Percentiles rank a stretch among this genome's conserved stretches.
These are phyloP conservation scores for Fusarium anguioides DNA, from an alignment of 2,329 filamentous ascomycete species.

Conservation along the genomic window DNA sequence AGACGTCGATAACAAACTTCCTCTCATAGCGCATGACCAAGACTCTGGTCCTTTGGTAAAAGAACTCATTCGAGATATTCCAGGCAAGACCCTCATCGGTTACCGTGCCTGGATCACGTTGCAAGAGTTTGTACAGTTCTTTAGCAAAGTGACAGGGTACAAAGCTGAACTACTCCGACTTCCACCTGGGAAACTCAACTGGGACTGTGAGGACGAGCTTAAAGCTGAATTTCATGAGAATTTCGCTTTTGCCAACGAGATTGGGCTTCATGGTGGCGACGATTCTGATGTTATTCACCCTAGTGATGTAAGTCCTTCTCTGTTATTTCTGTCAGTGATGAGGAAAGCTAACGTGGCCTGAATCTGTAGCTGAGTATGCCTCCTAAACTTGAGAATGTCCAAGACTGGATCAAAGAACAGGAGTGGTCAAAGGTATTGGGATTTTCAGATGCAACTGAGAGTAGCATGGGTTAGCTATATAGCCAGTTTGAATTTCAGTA, in stretches of 20 bases:
- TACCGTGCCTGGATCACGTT: constrained; percentile 7
- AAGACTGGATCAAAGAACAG: constrained; percentile 1
- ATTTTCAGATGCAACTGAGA: neutral
- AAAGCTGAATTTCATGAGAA: neutral
- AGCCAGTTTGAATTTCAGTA: no score
- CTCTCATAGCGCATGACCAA: constrained; percentile 4
- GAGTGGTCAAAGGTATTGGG: neutral
- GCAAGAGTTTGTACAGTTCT: neutral
- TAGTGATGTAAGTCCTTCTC: neutral
- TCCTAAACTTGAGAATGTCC: neutral
- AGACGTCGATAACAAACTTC: neutral
- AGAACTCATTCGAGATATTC: neutral
- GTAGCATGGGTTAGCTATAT: no score
- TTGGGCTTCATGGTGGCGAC: constrained; percentile 3
- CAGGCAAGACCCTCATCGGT: neutral
- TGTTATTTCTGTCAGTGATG: neutral
- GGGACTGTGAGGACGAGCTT: neutral
- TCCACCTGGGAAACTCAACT: neutral
- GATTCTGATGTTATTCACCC: neutral
- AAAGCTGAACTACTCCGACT: neutral
- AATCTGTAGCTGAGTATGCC: neutral
- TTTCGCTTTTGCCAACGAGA: constrained; percentile 6
- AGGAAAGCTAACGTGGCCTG: neutral
- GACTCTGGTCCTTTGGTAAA: neutral
- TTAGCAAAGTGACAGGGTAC: neutral